Base-by-base conservation (phyloP, 2,329 filamentous ascomycete species). In the Byssochlamys sp. region DNA sequence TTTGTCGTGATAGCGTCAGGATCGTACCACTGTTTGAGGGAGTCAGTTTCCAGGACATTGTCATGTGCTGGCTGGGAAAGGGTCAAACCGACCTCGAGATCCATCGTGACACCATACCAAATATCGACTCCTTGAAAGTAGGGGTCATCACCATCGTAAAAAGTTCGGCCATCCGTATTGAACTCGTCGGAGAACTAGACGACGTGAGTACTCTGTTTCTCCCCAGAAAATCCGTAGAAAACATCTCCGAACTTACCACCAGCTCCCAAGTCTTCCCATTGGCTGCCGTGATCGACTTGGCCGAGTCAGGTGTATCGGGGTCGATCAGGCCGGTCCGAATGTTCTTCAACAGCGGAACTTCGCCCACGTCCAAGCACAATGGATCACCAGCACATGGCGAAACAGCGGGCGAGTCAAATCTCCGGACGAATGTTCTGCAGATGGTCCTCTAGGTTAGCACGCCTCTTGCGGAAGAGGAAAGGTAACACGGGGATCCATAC, bases 101-200 rank as follows among this genome's bases (percentile, higher is more conserved):
- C 85, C 69, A 81, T 76, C 1, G 85, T 89, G 56, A 86, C 86
- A 66, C 85, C 85, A 66, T 89, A 89, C 85, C 85, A 88, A 52
- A 88, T 75, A 68, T 89, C 84, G 35, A 87, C 79, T 26, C 79
- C 86, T 67, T 85, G 80, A 65, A 84, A 88, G 66, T 79, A 89
- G 0, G 86, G 80, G 67, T 89, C 86, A 64, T 89, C 86, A 4
- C 81, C 84, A 48, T 84, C 80, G 67, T 88, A 89, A 65, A 89
- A 89, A 2, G 85, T 86, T 53, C 86, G 80, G 19, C 85, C 85
- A 53, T 81, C 78, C 1, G 71, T 80, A 61, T 87, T 87, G 71
- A 89, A 89, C 66, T 89, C 86, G 66, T 89, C 86, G 2, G 85
- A 88, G 66, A 87, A 88, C 77, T 83, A 25, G 28, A n/a, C 9